Base-by-base conservation (phyloP, 352 stramenopile genomes). In the Achlya hypogyna region DNA sequence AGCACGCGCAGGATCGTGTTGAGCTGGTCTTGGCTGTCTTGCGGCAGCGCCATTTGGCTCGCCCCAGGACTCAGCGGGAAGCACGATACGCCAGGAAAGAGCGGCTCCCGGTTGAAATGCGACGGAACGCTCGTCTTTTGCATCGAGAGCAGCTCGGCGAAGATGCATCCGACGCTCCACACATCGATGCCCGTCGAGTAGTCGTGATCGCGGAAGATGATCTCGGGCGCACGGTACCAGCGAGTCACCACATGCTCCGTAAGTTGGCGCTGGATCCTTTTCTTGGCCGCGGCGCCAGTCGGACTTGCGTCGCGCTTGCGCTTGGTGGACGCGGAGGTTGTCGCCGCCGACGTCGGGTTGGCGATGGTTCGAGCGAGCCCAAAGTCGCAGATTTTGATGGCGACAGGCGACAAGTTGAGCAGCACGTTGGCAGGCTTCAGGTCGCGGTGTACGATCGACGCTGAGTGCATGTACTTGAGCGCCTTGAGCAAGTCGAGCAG, bases 141-240 rank as follows among this genome's bases (percentile, higher is more conserved):
- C 95, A 98, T 98, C 69, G 88, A 97, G 52, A 98, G 65, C 32
- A 98, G 78, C 75, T 98, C 94, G 0, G 87, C 92, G 77, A 98
- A 96, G 71, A 98, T 98, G 63, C 94, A 98, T 25, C 94, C 94
- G n/a, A 98, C 75, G 81, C 95, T 35, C 85, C 85, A 94, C 58
- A 94, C 85, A 70, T 94, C 85, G 71, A 94, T 94, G 25, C 82
- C 85, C 32, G 85, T 84, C 25, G 85, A 92, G 74, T 94, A 94
- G 64, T 94, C 84, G 53, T 94, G 85, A 42, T 94, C 85, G 0
- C 85, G 81, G 62, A 98, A 93, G 69, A 98, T 98, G 66, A 98
- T 94, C 71, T 98, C 93, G 3, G 93, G 93, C 1, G 91, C 88
- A n/a, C 93, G 86, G 69, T 98, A 98, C 93, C 93, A 98, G 10